Base-by-base conservation (phyloP, 1,284 basidiomycete species). In the Coniferiporia sulphurascens region DNA sequence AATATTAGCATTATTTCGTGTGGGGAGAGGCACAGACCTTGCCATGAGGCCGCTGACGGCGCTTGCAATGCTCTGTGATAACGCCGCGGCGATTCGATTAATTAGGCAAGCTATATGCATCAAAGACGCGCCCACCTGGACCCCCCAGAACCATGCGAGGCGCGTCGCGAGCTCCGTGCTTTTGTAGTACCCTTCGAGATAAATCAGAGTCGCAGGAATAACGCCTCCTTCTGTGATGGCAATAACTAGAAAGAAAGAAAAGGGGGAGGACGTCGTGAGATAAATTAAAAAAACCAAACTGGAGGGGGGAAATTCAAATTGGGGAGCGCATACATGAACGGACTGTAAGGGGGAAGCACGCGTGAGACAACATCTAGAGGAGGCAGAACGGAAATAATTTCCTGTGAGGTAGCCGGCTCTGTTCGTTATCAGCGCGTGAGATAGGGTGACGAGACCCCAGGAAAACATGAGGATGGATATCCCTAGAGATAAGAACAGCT, bases 141-240 rank as follows among this genome's bases (percentile, higher is more conserved):
- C 62, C 22, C 72, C 74, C 74, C 74, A 74, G 63, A 74, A 75
- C 67, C 69, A 73, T 4, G 71, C 73, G 1, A 75, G 65, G 7
- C 74, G 68, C 8, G 74, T 73, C 1, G 74, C 69, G 9, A 74
- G 67, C 60, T 75, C 74, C 0, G 72, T 73, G 38, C 71, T 69
- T 49, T 73, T 74, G 60, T 74, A 74, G 61, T 74, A 75, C 0
- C 67, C 67, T 17, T 73, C 74, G 2, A 75, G 68, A 62, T 75
- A 75, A 10, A 74, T 72, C 4, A 75, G 63, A 7, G 73, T 74
- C 4, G 74, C 70, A 2, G 74, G 74, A 1, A 73, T 74, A 7
- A 75, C 73, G 13, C 72, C 71, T 57, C 73, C 74, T 67, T 75
- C 74, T 1, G 74, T 75, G 36, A 75, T 67, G 5, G 72, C 74